phyloP scores from a whole-genome alignment of 2,329 filamentous ascomycete species.

The Ceratocystis smalleyi region DNA sequence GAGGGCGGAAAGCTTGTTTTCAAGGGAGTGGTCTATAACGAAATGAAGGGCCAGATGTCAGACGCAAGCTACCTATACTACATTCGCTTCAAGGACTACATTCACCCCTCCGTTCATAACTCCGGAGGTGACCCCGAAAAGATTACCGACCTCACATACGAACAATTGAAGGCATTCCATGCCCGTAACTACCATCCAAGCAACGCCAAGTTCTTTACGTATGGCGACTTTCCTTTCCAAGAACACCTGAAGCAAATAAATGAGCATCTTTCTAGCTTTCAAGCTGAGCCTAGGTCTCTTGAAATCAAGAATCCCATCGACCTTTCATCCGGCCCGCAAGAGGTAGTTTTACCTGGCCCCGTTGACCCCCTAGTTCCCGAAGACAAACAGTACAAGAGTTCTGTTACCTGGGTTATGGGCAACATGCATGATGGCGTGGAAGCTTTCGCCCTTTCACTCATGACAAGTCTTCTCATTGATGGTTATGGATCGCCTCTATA shows the following conservation, averaged over 20 bases:
- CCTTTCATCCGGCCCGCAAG: conserved; percentile 48
- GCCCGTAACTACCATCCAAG: conserved; percentile 91
- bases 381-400: conserved; percentile 85
- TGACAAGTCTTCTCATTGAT: conserved; percentile 75
- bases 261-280: conserved; percentile 57
- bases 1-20: conserved; percentile 64
- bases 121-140: conserved; percentile 92
- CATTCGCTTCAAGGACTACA: conserved; percentile 84
- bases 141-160: conserved; percentile 88
- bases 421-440: conserved; percentile 71
- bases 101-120: conserved; percentile 89
- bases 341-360: conserved; percentile 62
- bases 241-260: conserved; percentile 71
- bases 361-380: conserved; percentile 72
- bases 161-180: conserved; percentile 78
- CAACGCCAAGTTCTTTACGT: conserved; percentile 91
- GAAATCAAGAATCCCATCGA: conserved; percentile 53
- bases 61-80: conserved; percentile 94
- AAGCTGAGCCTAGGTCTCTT: conserved; percentile 38
- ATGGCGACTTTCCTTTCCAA: conserved; percentile 75
- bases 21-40: conserved; percentile 97
- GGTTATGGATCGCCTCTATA: conserved; percentile 94
- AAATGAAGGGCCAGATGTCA: conserved; percentile 99
- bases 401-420: conserved; percentile 80
- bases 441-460: conserved; percentile 68